These are phyloP conservation scores for Penicillium fimorum DNA, from an alignment of 495 filamentous ascomycete genomes.

Conservation along the genomic window DNA sequence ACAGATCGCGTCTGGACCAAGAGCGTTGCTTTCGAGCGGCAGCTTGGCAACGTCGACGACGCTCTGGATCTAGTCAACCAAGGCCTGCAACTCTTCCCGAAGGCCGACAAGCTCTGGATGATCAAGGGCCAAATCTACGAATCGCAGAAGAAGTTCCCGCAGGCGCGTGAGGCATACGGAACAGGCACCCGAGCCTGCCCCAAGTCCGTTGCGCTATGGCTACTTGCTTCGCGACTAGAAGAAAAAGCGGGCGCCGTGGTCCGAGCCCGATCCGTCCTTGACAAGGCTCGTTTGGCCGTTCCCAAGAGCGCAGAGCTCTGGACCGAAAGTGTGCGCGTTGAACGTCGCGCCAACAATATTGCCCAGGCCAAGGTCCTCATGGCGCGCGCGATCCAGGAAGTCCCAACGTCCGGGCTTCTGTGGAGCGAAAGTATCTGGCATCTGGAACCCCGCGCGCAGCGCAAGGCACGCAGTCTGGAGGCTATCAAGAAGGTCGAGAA, in stretches of 20 bases:
- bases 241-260: constrained; percentile 81
- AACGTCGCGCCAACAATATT: constrained; percentile 82
- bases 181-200: constrained; percentile 85
- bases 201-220: constrained; percentile 81
- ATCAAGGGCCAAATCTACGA: constrained; percentile 99
- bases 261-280: constrained; percentile 88
- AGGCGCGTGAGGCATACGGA: constrained; percentile 88
- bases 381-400: constrained; percentile 88
- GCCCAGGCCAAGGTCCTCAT: constrained; percentile 84
- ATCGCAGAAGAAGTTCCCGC: constrained; percentile 66
- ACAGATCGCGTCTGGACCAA: constrained; percentile 98
- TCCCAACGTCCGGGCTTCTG: constrained; percentile 82
- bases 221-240: constrained; percentile 83
- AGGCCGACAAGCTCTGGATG: constrained; percentile 90
- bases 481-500: constrained; percentile 96
- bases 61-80: constrained; percentile 85
- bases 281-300: constrained; percentile 80
- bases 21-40: constrained; percentile 85
- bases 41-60: constrained; percentile 71
- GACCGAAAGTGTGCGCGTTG: constrained; percentile 87
- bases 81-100: constrained; percentile 84
- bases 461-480: constrained; percentile 84
- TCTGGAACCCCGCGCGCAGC: constrained; percentile 85
- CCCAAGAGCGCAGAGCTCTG: constrained; percentile 84
- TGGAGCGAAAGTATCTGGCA: constrained; percentile 95